Conservation (phyloP, 805 yeast genomes). For the Candida krabiensis region DNA sequence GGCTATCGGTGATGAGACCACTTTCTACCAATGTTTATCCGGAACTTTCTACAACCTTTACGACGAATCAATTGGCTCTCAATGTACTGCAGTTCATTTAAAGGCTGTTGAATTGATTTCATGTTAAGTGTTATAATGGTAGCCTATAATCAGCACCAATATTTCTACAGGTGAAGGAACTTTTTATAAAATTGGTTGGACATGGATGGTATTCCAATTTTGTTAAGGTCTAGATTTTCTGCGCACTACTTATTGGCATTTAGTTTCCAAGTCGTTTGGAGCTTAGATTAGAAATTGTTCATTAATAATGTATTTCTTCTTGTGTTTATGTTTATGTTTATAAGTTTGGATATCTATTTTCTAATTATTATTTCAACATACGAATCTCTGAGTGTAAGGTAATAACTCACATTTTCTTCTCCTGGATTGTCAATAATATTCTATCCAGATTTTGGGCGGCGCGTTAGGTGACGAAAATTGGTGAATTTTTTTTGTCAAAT, state of each 20-base stretch:
- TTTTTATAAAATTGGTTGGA: not conserved
- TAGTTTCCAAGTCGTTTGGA: not conserved
- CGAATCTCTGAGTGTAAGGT: too few relatives aligned
- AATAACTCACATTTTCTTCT: too few relatives aligned
- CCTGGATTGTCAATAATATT: too few relatives aligned
- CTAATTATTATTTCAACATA: too few relatives aligned
- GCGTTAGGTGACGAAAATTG: too few relatives aligned
- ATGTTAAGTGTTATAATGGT: conserved; percentile 22
- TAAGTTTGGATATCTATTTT: too few relatives aligned
- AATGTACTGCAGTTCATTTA: conserved; percentile 48
- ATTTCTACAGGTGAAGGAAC: too few relatives aligned
- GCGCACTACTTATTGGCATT: conserved; percentile 3
- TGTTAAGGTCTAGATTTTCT: too few relatives aligned
- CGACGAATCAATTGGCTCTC: conserved; percentile 47
- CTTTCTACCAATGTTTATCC: conserved; percentile 54
- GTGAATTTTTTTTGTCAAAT: too few relatives aligned
- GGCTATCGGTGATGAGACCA: conserved; percentile 47
- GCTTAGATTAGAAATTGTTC: not conserved
- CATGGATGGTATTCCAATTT: conserved; percentile 8
- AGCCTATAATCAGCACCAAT: too few relatives aligned
- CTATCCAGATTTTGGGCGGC: too few relatives aligned
- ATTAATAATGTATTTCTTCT: not conserved
- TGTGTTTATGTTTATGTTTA: not conserved
- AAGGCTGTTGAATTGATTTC: conserved; percentile 42
- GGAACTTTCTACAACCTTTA: conserved; percentile 61